phyloP scores from a whole-genome alignment of 116 monocot species.

The Phalaenopsis hybrid region DNA sequence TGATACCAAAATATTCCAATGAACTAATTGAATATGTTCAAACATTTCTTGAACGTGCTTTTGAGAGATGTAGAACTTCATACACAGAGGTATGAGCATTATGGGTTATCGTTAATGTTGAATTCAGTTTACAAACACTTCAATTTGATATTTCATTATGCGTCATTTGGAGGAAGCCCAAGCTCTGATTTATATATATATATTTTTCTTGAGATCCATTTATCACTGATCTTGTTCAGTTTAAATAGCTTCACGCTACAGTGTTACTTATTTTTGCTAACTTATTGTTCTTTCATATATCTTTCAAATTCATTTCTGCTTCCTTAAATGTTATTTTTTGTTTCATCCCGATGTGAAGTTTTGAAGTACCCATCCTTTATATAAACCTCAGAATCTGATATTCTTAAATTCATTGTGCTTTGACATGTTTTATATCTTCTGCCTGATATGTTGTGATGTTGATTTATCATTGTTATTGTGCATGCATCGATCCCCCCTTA shows the following conservation, averaged over 20 bases:
- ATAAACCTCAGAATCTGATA: not conserved
- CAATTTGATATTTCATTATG: conserved; percentile 5
- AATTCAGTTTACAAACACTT: not conserved
- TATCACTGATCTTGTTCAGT: not conserved
- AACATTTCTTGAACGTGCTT: conserved; percentile 84
- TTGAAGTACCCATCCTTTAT: not conserved
- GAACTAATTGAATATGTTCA: conserved; percentile 93
- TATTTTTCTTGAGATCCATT: not conserved
- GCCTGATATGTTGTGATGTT: not conserved
- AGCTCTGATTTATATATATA: not conserved
- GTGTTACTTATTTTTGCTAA: not conserved
- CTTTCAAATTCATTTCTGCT: not conserved
- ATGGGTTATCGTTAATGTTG: not conserved
- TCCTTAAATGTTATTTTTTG: not conserved
- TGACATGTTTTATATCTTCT: not conserved
- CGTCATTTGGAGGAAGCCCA: not conserved
- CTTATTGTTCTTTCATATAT: not conserved
- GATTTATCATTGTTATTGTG: not conserved
- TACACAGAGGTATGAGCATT: conserved; percentile 70
- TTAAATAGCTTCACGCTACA: not conserved
- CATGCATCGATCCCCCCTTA: not conserved
- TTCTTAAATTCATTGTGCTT: not conserved
- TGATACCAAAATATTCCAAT: conserved; percentile 87
- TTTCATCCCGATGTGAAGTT: not conserved
- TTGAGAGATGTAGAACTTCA: conserved; percentile 86